These are phyloP conservation scores for Vaccinium corymbosum DNA, from an alignment of 148 eudicot genomes.

Conservation along the genomic window DNA sequence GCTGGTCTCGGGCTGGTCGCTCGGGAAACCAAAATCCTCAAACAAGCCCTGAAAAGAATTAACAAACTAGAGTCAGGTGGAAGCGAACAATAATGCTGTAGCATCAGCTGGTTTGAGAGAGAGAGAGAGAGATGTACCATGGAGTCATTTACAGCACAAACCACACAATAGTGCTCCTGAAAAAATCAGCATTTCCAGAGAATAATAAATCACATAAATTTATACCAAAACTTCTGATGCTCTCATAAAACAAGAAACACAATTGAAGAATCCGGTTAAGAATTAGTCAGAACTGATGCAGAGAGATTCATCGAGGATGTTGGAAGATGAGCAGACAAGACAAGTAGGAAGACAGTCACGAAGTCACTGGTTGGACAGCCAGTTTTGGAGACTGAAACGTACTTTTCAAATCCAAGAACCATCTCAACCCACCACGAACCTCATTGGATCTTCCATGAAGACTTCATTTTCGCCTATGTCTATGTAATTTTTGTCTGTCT, in stretches of 20 bases:
- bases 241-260: neutral
- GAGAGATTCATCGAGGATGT: neutral
- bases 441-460: neutral
- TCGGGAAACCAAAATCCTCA: slow-evolving; percentile 54
- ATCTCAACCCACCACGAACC: neutral
- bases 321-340: no score
- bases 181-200: slow-evolving; percentile 10
- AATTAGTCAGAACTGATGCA: neutral
- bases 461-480: neutral
- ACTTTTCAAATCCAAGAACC: neutral
- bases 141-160: slow-evolving; percentile 60
- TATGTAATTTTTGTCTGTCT: neutral
- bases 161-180: slow-evolving; percentile 16
- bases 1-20: slow-evolving; percentile 17
- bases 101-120: neutral
- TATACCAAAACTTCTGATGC: neutral
- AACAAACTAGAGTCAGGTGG: neutral
- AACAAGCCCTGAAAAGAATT: slow-evolving; percentile 54
- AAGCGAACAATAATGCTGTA: neutral
- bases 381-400: neutral
- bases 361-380: neutral
- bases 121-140: slow-evolving; percentile 42
- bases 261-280: neutral
- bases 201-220: slow-evolving; percentile 7
- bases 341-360: neutral